Evolutionary conservation across 225 moss, liverwort and hornwort genomes (phyloP).

Genomic region (Marchantia polymorpha): DNA sequence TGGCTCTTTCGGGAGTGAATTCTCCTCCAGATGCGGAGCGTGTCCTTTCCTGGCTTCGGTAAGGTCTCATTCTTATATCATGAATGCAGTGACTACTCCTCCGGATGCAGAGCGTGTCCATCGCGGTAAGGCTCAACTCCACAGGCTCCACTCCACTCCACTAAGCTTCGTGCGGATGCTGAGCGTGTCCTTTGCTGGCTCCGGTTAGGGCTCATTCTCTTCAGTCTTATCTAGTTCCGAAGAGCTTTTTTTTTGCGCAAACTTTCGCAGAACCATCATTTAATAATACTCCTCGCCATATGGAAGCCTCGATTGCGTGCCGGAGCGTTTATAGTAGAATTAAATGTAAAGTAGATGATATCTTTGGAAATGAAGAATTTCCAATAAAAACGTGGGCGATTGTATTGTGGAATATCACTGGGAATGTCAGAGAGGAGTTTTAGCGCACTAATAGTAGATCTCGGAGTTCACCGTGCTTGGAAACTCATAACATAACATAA

Average conservation of each 20-base stretch:
- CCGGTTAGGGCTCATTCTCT: slow-evolving; percentile 41
- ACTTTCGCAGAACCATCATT: too few species aligned
- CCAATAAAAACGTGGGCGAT: too few species aligned
- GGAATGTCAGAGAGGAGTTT: background rate
- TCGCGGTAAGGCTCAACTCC: slow-evolving; percentile 41
- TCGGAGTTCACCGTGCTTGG: background rate
- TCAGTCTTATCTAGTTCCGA: too few species aligned
- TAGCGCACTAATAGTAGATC: background rate
- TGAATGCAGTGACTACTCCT: slow-evolving; percentile 41
- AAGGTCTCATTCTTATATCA: slow-evolving; percentile 10
- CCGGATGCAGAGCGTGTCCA: slow-evolving; percentile 65
- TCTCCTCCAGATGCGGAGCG: slow-evolving; percentile 62
- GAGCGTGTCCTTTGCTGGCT: slow-evolving; percentile 72
- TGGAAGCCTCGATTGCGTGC: too few species aligned
- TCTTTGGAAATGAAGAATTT: too few species aligned
- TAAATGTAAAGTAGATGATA: too few species aligned
- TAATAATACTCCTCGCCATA: too few species aligned
- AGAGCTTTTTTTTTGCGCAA: too few species aligned
- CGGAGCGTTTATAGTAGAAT: too few species aligned
- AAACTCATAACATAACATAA: too few species aligned
- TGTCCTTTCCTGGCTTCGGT: slow-evolving; percentile 78
- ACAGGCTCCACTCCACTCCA: too few species aligned
- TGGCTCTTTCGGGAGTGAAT: slow-evolving; percentile 87
- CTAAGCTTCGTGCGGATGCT: slow-evolving; percentile 61
- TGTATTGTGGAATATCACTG: too few species aligned